Base-by-base conservation (phyloP, 176 grass and related monocot species). In the Saccharum spontaneum region DNA sequence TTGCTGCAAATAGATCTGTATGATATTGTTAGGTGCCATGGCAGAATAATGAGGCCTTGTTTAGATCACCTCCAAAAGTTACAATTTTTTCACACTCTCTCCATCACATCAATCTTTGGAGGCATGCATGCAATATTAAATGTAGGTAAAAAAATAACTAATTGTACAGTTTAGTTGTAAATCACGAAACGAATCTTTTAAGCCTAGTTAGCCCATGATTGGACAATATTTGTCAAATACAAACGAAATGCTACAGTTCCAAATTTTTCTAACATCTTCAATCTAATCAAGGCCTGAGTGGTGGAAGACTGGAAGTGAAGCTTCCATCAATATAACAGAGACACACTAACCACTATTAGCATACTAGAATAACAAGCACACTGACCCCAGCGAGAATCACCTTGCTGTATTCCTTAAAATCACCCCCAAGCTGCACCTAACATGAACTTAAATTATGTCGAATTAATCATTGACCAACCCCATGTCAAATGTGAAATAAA, bases 1-100 rank as follows among this genome's bases (percentile, higher is more conserved):
- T 89, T 68, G 77, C 78, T 81, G 71, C 76, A 84, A 91, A 81
- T 80, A 72, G 72, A 69, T 39, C 14, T 57, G 20, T 49, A 36
- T 16, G 13, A 45, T 38, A 55, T 61, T 61, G 23, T 76, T 77
- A 76, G 79, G 60, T 67, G 36, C 30, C 20, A 55, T 18, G 44
- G 45, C 59, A 83, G 41, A 68, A 54, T 28, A 83, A 54, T 67
- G 23, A 28, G 28, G 28, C 28, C 28, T 28, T 1, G 28, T 28
- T 28, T 28, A 28, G 28, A 28, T 28, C 28, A 28, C 28, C 28
- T 28, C 28, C 1, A 28, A 28, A 28, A 28, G 28, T 28, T 28
- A 28, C 1, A 28, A 28, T 28, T 28, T 28, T 28, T 28, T 0
- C 28, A 28, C 28, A 28, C 28, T 28, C 28, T 28, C 28, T 28